These are phyloP conservation scores for Kandelia obovata DNA, from an alignment of 345 rosid genomes.

Conservation along the genomic window DNA sequence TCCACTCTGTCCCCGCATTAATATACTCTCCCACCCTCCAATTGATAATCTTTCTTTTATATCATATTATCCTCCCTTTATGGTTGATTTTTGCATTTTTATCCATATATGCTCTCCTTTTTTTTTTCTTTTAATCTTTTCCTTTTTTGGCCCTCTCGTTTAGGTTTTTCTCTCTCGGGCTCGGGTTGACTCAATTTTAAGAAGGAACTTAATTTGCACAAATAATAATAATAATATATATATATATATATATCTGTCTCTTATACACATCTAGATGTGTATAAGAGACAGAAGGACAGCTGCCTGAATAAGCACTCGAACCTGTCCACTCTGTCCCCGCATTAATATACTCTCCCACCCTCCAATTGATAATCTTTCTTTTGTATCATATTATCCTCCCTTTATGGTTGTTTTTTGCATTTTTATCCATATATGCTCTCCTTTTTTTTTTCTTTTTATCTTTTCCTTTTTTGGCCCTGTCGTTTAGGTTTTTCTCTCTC, in stretches of 20 bases:
- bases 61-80: not conserved
- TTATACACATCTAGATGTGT: no score
- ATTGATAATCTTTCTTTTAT: slow-evolving; percentile 4
- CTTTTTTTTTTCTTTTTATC: not conserved
- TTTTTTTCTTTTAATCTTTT: not conserved
- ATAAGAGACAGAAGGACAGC: no score
- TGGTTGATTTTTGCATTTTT: slow-evolving; percentile 3
- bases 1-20: slow-evolving; percentile 55
- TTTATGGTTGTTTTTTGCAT: slow-evolving; percentile 2
- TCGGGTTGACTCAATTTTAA: no score
- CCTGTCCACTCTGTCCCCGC: slow-evolving; percentile 51
- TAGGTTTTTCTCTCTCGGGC: no score
- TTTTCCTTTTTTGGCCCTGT: no score
- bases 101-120: not conserved
- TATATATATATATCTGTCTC: no score
- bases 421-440: not conserved
- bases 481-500: no score
- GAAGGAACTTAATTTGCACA: no score
- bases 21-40: slow-evolving; percentile 46
- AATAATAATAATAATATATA: no score
- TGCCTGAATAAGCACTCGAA: slow-evolving; percentile 41
- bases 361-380: slow-evolving; percentile 14
- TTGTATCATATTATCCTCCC: not conserved
- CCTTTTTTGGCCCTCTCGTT: no score
- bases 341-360: slow-evolving; percentile 53